These are phyloP conservation scores for Psophocarpus tetragonolobus DNA, from an alignment of 306 rosid species.

Conservation along the genomic window DNA sequence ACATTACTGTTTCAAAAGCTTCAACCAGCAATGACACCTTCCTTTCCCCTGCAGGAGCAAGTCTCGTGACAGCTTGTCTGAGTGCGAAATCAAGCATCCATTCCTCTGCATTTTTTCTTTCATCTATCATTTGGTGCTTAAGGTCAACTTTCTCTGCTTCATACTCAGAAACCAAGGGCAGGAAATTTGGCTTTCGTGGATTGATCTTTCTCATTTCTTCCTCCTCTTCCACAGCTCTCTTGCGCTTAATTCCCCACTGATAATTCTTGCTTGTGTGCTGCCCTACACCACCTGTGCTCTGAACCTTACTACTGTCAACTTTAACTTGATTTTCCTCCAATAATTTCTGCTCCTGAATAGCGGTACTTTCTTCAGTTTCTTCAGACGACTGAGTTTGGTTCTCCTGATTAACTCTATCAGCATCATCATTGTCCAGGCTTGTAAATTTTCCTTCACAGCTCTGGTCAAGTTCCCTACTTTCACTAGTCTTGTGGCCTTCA, in stretches of 20 bases:
- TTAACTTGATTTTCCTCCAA: slow-evolving; percentile 31
- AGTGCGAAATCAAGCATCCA: slow-evolving; percentile 93
- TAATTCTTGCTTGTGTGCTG: slow-evolving; percentile 27
- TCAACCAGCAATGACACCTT: slow-evolving; percentile 87
- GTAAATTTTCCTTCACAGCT: slow-evolving; percentile 9
- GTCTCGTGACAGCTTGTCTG: slow-evolving; percentile 65
- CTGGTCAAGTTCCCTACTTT: slow-evolving; percentile 19
- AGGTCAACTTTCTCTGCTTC: slow-evolving; percentile 65
- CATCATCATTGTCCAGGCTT: slow-evolving; percentile 15
- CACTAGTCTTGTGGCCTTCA: slow-evolving; percentile 23
- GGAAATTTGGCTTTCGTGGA: slow-evolving; percentile 63
- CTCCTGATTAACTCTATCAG: slow-evolving; percentile 15
- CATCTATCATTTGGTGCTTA: slow-evolving; percentile 73
- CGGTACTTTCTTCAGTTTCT: slow-evolving; percentile 19
- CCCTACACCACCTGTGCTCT: slow-evolving; percentile 31
- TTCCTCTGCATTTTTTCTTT: slow-evolving; percentile 72
- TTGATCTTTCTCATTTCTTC: slow-evolving; percentile 56
- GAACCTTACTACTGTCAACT: slow-evolving; percentile 2
- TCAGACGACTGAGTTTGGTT: slow-evolving; percentile 7
- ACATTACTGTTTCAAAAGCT: slow-evolving; percentile 82
- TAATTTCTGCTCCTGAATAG: slow-evolving; percentile 11
- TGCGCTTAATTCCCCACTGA: slow-evolving; percentile 45
- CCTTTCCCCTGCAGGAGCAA: slow-evolving; percentile 75
- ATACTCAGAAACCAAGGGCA: slow-evolving; percentile 58
- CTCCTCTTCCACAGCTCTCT: slow-evolving; percentile 42